phyloP scores from a whole-genome alignment of 176 grass and related monocot species.

The Ananas comosus region DNA sequence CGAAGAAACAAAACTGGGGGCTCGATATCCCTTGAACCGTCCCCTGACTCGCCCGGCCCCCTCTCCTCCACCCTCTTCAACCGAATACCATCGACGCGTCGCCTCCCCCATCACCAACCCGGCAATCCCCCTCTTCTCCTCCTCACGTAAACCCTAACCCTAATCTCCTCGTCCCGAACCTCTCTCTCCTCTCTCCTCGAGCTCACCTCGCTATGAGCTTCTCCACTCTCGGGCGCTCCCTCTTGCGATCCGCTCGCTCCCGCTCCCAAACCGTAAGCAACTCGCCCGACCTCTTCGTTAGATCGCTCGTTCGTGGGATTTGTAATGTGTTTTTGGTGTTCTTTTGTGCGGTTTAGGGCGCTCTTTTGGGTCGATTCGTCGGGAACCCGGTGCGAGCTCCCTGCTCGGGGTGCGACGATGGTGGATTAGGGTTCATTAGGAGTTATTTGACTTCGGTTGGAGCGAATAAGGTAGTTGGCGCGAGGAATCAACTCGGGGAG shows the following conservation, averaged over 20 bases:
- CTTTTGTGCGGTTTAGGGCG: constrained; percentile 29
- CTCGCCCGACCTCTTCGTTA: background rate
- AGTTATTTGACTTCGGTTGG: constrained; percentile 49
- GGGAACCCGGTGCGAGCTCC: constrained; percentile 14
- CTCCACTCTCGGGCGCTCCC: constrained; percentile 44
- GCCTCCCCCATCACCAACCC: no score
- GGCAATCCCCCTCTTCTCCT: no score
- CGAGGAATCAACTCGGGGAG: constrained; percentile 20
- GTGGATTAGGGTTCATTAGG: constrained; percentile 31
- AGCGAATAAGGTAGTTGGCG: constrained; percentile 15
- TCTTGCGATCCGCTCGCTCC: constrained; percentile 58
- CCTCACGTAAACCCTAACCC: no score
- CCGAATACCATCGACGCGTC: no score
- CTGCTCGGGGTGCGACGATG: constrained; percentile 20
- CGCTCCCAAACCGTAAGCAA: constrained; percentile 38
- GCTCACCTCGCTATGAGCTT: constrained; percentile 40
- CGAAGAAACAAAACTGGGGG: no score
- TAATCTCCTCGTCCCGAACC: background rate
- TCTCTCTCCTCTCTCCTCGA: background rate
- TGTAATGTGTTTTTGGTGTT: background rate
- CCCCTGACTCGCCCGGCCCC: no score
- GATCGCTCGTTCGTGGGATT: background rate
- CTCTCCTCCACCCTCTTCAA: no score
- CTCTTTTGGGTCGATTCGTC: constrained; percentile 24
- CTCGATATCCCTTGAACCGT: no score